Evolutionary conservation across 768 basidiomycete genomes (phyloP).

Genomic region (Rhizopogon roseolus): DNA sequence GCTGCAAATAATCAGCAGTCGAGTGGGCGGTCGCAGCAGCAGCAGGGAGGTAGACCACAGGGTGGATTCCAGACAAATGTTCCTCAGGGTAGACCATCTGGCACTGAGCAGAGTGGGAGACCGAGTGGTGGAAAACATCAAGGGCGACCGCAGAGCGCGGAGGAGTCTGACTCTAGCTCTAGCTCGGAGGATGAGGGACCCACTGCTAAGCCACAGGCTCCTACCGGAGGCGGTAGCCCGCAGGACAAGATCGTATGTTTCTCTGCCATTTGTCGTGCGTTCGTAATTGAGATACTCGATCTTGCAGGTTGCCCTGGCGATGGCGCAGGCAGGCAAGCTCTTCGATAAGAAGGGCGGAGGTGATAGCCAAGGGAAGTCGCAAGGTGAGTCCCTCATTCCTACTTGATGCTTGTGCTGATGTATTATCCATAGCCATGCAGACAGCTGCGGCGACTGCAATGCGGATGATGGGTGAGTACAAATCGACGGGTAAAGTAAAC

Average conservation of each 20-base stretch:
- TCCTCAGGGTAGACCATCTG: slow-evolving; percentile 1
- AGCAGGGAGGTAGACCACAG: background rate
- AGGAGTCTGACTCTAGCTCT: background rate
- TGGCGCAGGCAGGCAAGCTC: slow-evolving; percentile 26
- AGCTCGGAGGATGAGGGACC: slow-evolving; percentile 8
- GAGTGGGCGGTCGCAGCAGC: background rate
- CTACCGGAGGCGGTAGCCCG: slow-evolving; percentile 11
- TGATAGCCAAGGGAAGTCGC: slow-evolving; percentile 17
- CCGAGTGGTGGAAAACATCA: slow-evolving; percentile 3
- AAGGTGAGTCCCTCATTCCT: slow-evolving; percentile 13
- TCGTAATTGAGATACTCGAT: background rate
- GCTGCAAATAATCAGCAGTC: slow-evolving; percentile 7
- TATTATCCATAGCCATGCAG: slow-evolving; percentile 21
- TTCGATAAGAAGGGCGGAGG: slow-evolving; percentile 27
- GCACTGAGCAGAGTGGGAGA: background rate
- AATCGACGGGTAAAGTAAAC: slow-evolving; percentile 15
- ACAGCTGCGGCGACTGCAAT: slow-evolving; percentile 26
- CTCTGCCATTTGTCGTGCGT: background rate
- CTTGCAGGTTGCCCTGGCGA: slow-evolving; percentile 22
- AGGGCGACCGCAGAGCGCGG: background rate
- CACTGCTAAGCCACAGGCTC: slow-evolving; percentile 3
- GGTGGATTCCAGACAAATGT: background rate
- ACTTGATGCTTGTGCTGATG: background rate
- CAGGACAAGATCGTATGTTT: slow-evolving; percentile 26
- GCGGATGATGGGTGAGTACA: slow-evolving; percentile 20